Base-by-base conservation (phyloP, 106 monocot species). In the Dioscorea dumetorum region DNA sequence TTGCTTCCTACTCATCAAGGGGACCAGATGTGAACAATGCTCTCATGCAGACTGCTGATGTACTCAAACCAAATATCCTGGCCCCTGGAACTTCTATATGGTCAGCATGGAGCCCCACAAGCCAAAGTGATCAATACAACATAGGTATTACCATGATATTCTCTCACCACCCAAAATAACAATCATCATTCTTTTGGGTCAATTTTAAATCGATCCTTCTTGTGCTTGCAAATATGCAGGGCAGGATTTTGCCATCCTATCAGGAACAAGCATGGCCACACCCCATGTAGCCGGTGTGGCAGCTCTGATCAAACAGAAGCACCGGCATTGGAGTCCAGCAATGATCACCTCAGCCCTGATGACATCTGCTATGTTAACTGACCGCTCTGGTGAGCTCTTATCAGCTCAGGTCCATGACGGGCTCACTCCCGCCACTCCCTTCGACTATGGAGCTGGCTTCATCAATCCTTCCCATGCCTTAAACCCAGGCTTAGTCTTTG, bases 261-360 rank as follows among this genome's bases (percentile, higher is more conserved):
- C 91, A 4, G 91, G 91, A 15, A 88, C 92, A 21, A 92, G 92
- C 72, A 87, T 92, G 87, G 88, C 92, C 8, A 70, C 92, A 23
- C 92, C 92, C 8, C 92, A 93, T 61, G 69, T 93, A 15, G 74
- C 92, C 0, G 92, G 92, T 4, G 67, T 93, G 8, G 85, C 83
- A 4, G 92, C 92, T 11, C 24, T 93, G 48, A 86, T 93, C 69
- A 88, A 83, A 63, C 88, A 93, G 61, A 73, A 58, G 64, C 73
- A 85, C 65, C 92, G 85, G 0, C 12, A 67, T 21, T 93, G 88
- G 83, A 85, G 80, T 66, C 92, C 92, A 2, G 75, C 92, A 20
- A 81, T 79, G 57, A 74, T 93, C 49, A 48, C 78, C 16, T 93
- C 92, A 0, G 92, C 92, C 12, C 78, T 88, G 58, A 83, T 83